A percentile compares a stretch with the other conserved stretches of the same genome.
These are phyloP conservation scores for Alternaria triticimaculans DNA, from an alignment of 2,329 filamentous ascomycete genomes.

Conservation along the genomic window DNA sequence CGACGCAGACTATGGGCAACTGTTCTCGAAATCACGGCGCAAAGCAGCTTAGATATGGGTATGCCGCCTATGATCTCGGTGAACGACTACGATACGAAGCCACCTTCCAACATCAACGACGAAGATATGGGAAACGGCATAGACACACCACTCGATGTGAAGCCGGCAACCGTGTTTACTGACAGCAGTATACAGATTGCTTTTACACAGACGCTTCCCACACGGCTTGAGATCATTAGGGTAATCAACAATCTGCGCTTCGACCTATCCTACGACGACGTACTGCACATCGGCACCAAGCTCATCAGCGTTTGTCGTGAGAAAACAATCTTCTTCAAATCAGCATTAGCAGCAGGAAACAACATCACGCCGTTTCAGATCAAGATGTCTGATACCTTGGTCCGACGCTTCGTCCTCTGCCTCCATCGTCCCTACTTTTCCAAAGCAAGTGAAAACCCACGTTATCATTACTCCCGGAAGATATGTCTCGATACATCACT, in stretches of 20 bases:
- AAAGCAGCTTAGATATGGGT: conserved; percentile 48
- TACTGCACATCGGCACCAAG: conserved; percentile 33
- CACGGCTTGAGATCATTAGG: conserved; percentile 46
- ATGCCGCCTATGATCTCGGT: conserved; percentile 47
- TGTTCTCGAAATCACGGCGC: conserved; percentile 46
- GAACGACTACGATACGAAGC: conserved; percentile 47
- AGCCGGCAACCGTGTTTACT: conserved; percentile 38
- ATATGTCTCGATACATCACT: conserved; percentile 52
- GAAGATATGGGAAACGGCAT: conserved; percentile 45
- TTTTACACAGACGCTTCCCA: conserved; percentile 43
- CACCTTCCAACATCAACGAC: conserved; percentile 51
- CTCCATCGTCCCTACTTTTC: conserved; percentile 60
- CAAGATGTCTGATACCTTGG: conserved; percentile 60
- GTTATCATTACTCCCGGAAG: conserved; percentile 58
- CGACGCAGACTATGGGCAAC: conserved; percentile 39
- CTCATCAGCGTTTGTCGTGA: conserved; percentile 33
- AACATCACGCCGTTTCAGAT: conserved; percentile 45
- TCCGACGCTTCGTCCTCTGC: conserved; percentile 62
- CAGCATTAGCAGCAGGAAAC: conserved; percentile 11
- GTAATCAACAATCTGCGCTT: conserved; percentile 43
- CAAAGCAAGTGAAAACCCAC: conserved; percentile 52
- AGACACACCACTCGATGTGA: conserved; percentile 24
- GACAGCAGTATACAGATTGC: conserved; percentile 47
- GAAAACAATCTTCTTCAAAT: conserved; percentile 22
- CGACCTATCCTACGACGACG: conserved; percentile 38